Evolutionary conservation across 2,329 filamentous ascomycete genomes (phyloP), one percentile per base, ranked within the genome.

Genomic region (Zasmidium citrigriseum): DNA sequence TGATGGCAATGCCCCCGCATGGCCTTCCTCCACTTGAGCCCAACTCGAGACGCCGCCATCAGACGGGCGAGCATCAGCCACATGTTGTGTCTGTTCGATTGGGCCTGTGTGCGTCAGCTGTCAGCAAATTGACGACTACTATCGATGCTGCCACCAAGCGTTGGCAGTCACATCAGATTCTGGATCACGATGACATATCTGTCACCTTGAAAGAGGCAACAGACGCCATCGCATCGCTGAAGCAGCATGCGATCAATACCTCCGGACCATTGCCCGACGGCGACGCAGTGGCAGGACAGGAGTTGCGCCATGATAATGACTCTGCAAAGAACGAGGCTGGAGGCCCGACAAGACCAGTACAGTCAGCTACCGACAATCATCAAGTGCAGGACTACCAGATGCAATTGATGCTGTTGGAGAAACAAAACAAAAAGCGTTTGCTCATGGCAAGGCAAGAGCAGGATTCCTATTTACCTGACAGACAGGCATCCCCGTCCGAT

Each of bases 371-470:
- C n/a, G n/a, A n/a, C n/a, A n/a, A n/a, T n/a, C n/a, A n/a, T n/a
- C n/a, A n/a, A n/a, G n/a, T n/a, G n/a, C 89, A 91, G 73, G 89
- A 93, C 73, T 93, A 92, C 68, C 89, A 92, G 77, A 91, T 91
- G 88, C 89, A 92, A 73, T 77, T 93, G 71, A 92, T 91, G 89
- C 76, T 92, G 46, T 81, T 92, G 11, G 89, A 93, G 74, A 89
- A 91, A 74, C 89, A 93, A 75, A 92, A 92, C 68, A 92, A 92
- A 80, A 91, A 91, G 75, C 81, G 89, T 18, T 80, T 92, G 38
- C 86, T 91, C 80, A 90, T 91, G 88, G 89, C 89, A 38, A 85
- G 89, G n/a, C 87, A 86, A 74, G 84, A 91, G 70, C 89, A 92
- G 72, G 49, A 41, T 18, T n/a, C n/a, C n/a, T n/a, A n/a, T n/a